Evolutionary conservation across 2,329 filamentous ascomycete species (phyloP).

Genomic region (Cladophialophora yegresii): DNA sequence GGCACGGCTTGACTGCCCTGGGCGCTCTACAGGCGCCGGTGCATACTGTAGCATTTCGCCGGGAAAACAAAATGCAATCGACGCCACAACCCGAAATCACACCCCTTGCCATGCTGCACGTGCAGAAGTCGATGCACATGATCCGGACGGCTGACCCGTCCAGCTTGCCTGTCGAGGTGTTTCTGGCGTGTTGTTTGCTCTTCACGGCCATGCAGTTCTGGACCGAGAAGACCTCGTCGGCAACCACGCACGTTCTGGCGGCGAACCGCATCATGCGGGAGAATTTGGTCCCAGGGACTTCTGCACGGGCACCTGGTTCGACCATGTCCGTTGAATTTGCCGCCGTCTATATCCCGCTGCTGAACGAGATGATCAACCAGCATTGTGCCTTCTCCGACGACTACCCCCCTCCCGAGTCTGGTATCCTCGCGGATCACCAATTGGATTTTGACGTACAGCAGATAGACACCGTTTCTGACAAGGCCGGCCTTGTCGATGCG

Average conservation of each 20-base stretch:
- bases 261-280: conserved; percentile 19
- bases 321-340: not conserved
- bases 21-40: conserved; percentile 16
- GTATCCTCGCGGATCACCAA: conserved; percentile 7
- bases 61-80: not conserved
- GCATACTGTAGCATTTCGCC: conserved; percentile 8
- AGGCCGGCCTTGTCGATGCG: conserved; percentile 3
- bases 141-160: conserved; percentile 12
- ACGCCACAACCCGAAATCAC: conserved; percentile 5
- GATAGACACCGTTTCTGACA: conserved; percentile 3
- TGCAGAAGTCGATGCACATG: conserved; percentile 18
- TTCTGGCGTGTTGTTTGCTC: conserved; percentile 20
- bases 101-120: conserved; percentile 10
- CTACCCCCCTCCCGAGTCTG: conserved; percentile 13
- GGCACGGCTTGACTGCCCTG: conserved; percentile 18
- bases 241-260: conserved; percentile 13
- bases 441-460: conserved; percentile 9
- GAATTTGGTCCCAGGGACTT: not conserved
- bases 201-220: conserved; percentile 21
- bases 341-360: conserved; percentile 1
- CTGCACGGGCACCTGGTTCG: not conserved
- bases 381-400: conserved; percentile 18
- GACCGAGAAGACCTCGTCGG: conserved; percentile 18
- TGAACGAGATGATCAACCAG: conserved; percentile 20
- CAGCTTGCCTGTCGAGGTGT: conserved; percentile 12